phyloP scores from a whole-genome alignment of 495 filamentous ascomycete species.

The Xylaria telfairii region DNA sequence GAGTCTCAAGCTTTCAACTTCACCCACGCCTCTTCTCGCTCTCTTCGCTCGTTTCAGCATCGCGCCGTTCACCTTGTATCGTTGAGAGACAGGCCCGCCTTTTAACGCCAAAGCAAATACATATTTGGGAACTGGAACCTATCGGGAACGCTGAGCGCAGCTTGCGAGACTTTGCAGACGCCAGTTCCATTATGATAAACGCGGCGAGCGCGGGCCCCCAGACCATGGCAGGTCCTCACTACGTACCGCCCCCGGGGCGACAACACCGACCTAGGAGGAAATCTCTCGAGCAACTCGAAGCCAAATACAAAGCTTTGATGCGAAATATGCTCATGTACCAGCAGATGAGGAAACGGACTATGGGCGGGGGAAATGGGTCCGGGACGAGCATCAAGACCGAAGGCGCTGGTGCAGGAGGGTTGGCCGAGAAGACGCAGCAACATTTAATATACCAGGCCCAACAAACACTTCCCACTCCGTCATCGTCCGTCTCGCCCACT shows the following conservation, averaged over 20 bases:
- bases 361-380: constrained; percentile 1
- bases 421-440: constrained; percentile 15
- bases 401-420: background rate
- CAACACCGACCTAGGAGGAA: constrained; percentile 22
- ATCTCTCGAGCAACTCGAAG: constrained; percentile 29
- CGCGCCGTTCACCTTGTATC: background rate
- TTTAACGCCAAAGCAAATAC: constrained; percentile 9
- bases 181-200: constrained; percentile 10
- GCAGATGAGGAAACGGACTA: constrained; percentile 7
- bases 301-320: constrained; percentile 28
- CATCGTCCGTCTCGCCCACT: constrained; percentile 16
- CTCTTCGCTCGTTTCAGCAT: background rate
- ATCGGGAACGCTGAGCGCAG: background rate
- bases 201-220: constrained; percentile 12
- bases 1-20: background rate
- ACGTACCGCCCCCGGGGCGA: constrained; percentile 19
- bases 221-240: constrained; percentile 18
- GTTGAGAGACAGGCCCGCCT: background rate
- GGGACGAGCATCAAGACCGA: constrained; percentile 15
- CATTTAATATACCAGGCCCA: constrained; percentile 19
- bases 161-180: background rate
- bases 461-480: constrained; percentile 21
- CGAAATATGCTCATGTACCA: constrained; percentile 29
- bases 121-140: background rate
- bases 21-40: background rate